Evolutionary conservation across 2,329 filamentous ascomycete genomes (phyloP).

Genomic region (Ambrosiella cleistominuta): DNA sequence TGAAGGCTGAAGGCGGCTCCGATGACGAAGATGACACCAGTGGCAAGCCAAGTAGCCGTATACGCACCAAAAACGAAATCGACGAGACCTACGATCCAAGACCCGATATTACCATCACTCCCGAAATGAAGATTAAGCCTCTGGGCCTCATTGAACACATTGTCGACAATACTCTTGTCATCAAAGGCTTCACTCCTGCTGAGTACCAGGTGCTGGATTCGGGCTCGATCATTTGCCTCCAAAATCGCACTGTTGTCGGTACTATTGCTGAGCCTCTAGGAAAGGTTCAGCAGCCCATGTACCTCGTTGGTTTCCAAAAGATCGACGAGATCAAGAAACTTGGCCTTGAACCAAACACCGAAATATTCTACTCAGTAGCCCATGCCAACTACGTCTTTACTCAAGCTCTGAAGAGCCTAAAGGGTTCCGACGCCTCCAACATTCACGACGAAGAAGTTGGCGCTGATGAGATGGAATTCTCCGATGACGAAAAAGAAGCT

Average conservation of each 20-base stretch:
- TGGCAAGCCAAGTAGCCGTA: slow-evolving; percentile 22
- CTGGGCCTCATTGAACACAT: slow-evolving; percentile 61
- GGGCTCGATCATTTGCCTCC: slow-evolving; percentile 66
- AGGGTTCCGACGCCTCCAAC: slow-evolving; percentile 88
- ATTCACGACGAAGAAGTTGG: slow-evolving; percentile 81
- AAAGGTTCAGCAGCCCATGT: slow-evolving; percentile 68
- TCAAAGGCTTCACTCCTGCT: slow-evolving; percentile 62
- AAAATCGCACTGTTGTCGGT: slow-evolving; percentile 59
- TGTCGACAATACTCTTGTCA: slow-evolving; percentile 60
- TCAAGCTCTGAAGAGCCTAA: slow-evolving; percentile 56
- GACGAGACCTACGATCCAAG: slow-evolving; percentile 47
- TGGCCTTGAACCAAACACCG: slow-evolving; percentile 49
- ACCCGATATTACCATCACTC: slow-evolving; percentile 61
- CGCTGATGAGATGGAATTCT: slow-evolving; percentile 83
- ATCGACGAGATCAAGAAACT: slow-evolving; percentile 48
- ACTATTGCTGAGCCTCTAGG: slow-evolving; percentile 74
- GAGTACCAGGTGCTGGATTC: slow-evolving; percentile 73
- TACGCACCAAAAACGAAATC: slow-evolving; percentile 72
- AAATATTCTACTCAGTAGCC: slow-evolving; percentile 58
- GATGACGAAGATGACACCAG: slow-evolving; percentile 47
- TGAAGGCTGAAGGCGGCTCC: slow-evolving; percentile 64
- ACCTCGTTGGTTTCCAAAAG: slow-evolving; percentile 60
- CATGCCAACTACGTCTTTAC: slow-evolving; percentile 80
- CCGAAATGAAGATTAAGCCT: slow-evolving; percentile 57
- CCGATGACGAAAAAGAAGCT: slow-evolving; percentile 86